Conservation (phyloP, 2,329 filamentous ascomycete genomes). For the Sporothrix variecibatus region DNA sequence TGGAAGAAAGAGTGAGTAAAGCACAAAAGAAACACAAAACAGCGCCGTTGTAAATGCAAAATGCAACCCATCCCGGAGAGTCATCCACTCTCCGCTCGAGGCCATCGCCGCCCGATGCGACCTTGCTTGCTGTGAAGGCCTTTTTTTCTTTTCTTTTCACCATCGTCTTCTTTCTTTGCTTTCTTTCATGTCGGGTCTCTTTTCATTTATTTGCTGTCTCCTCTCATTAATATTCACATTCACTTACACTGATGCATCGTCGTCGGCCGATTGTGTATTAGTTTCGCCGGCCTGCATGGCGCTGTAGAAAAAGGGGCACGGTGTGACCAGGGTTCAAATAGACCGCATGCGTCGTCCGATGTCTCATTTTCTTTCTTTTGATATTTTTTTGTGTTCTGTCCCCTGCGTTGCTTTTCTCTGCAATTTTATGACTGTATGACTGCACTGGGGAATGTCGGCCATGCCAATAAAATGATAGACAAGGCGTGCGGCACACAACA, state of each 20-base stretch:
- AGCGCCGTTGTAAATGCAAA: not conserved
- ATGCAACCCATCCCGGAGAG: not conserved
- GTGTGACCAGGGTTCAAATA: not conserved
- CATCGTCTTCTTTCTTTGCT: not conserved
- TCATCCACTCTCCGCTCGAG: not conserved
- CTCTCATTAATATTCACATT: not conserved
- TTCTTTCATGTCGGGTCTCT: not conserved
- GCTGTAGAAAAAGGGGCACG: not conserved
- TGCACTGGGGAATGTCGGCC: not conserved
- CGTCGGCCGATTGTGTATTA: not conserved
- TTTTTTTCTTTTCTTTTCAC: not conserved
- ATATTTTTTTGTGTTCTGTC: not conserved
- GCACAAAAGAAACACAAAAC: not conserved
- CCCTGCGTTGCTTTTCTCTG: not conserved
- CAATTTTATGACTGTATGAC: not conserved
- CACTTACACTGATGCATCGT: not conserved
- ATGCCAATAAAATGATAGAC: not conserved
- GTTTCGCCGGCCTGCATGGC: constrained; percentile 3
- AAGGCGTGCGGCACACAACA: not conserved
- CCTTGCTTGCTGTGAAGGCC: not conserved
- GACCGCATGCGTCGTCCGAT: not conserved
- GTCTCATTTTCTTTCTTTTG: not conserved
- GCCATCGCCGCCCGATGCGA: not conserved
- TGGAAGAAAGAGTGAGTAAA: not conserved
- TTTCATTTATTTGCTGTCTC: not conserved